Base-by-base conservation (phyloP, 2,329 filamentous ascomycete genomes). In the Curvularia sp. region DNA sequence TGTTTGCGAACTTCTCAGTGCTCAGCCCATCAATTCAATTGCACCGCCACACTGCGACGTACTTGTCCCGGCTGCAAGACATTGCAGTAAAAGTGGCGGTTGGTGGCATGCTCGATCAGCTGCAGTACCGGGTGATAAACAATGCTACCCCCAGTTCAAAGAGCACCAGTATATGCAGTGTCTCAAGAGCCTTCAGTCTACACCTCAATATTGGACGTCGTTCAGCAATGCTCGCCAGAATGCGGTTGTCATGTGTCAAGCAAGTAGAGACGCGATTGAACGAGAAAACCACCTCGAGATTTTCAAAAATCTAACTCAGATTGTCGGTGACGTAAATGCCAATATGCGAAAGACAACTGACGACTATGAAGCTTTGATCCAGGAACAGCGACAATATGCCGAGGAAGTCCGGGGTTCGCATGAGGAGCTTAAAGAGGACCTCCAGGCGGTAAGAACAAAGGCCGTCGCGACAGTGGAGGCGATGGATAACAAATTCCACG, bases 141-240 rank as follows among this genome's bases (percentile, higher is more conserved):
- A 73, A 5, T 78, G 77, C 58, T 79, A 78, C 38, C 72, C 72
- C 0, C 61, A 69, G 1, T 59, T 71, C 31, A 78, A 69, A 26
- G 67, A 70, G 5, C 50, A 65, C 13, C 66, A 80, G 46, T 71
- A 88, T 24, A 77, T 80, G 46, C 66, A 76, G 9, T 90, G 88
- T 64, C 74, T 88, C 4, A 79, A 76, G 46, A 81, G 81, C 4
- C 73, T 90, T 1, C 82, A 84, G 46, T 80, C 81, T 18, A 79
- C 82, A 24, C 80, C 83, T 1, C 85, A 86, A 44, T 84, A 81
- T 70, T 89, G 87, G 86, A 88, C 82, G 1, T 88, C 86, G 24
- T 90, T 87, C 76, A 86, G 84, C 64, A 88, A 87, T 71, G 85
- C 81, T 57, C 80, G 82, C 55, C 85, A 88, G 55, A 86, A 87